Evolutionary conservation across 495 filamentous ascomycete genomes (phyloP), one percentile per base, ranked within the genome.

Genomic region (Cercophora samala): DNA sequence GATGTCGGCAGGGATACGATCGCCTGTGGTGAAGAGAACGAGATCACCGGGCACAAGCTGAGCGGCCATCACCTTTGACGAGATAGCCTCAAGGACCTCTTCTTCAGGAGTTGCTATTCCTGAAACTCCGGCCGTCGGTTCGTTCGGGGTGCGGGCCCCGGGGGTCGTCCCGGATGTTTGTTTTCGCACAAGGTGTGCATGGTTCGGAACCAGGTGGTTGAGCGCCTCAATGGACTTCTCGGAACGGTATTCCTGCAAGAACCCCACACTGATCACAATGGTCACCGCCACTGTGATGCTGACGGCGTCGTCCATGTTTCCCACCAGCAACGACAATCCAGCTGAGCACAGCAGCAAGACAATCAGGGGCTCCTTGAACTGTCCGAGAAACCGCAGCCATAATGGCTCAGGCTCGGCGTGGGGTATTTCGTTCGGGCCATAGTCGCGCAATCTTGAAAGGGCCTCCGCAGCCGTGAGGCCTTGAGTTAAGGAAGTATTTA

Each of bases 211-310:
- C 32, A 99, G 80, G 67, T 93, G 91, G 74, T 89, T 97, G 64
- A 99, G 82, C 60, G 95, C 95, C 77, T 98, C 95, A 73, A 99
- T 86, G 2, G 93, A 97, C 78, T 98, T 96, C 75, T 99, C 96
- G 53, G 94, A 97, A 65, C 96, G 86, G 75, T 97, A 98, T 77
- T 99, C 95, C 74, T 99, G 95, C 64, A 98, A 86, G 73, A 99
- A 99, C 13, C 93, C 95, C 62, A 98, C 95, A 1, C 91, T 91
- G 51, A 98, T 93, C 19, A 99, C 95, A 73, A 99, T 98, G 56
- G 93, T 95, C 6, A 99, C 95, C 1, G 95, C 95, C 37, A 96
- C 85, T 1, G 94, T 82, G 72, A 99, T 99, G 77, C 93, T 97
- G 71, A 98, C 80, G 5, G 96, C 96, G 81, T 99, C 95, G 70